Evolutionary conservation across 2,329 filamentous ascomycete genomes (phyloP), one percentile per base, ranked within the genome.

Genomic region (Aureobasidium pullulans): DNA sequence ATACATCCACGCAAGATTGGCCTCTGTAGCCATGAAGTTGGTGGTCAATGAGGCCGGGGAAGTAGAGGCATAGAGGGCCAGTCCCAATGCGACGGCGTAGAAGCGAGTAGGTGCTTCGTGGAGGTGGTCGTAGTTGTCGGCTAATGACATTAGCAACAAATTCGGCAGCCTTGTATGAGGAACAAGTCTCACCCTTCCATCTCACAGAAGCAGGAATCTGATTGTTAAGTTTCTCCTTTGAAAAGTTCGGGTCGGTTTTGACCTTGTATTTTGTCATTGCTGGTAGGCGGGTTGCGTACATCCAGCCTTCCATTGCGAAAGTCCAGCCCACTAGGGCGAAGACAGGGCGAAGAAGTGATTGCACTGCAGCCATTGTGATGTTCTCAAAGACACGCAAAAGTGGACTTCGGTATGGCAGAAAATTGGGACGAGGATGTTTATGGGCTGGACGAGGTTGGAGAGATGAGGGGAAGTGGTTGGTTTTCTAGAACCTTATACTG

Each of bases 41-140:
- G 65, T 42, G 13, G 23, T 34, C 34, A 50, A 10, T 4, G 46
- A n/a, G 19, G 56, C 46, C 13, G 42, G 37, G n/a, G 42, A 39
- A 16, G 44, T 49, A 9, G 32, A 23, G 8, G 42, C 66, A 34
- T 72, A 54, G 19, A 72, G 47, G 1, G 72, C 72, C 37, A 78
- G 62, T 1, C 69, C 68, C 6, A 77, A 65, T 1, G 64, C 62
- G 2, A 69, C 61, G 16, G 74, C 75, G 66, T 77, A 78, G 67
- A 78, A 78, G 43, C 73, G 71, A 2, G 73, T 75, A 15, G 76
- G 76, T 63, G 77, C 75, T 66, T 78, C 74, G 59, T 72, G 66
- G 50, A 77, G 66, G 60, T 78, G 70, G 64, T 75, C 75, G 66
- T 69, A 77, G 63, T 78, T 78, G 62, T 77, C 75, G 10, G 71